phyloP scores from a whole-genome alignment of 2,329 filamentous ascomycete genomes.

The Colletotrichum chrysophilum region DNA sequence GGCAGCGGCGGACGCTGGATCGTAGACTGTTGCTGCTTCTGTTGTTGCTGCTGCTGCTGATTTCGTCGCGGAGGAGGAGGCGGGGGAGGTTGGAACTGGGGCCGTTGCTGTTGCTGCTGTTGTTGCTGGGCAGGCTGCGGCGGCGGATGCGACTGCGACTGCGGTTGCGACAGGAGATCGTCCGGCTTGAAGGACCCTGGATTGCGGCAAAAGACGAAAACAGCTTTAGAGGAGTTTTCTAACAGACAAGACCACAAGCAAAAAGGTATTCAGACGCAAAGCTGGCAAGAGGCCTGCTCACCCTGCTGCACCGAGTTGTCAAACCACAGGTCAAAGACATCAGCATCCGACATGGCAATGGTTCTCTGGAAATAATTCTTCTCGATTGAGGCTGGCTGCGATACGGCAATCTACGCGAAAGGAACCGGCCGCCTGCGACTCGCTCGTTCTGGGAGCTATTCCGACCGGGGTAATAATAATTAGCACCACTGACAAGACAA shows the following conservation, averaged over 20 bases:
- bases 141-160: background rate
- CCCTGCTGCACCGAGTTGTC: constrained; percentile 4
- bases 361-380: background rate
- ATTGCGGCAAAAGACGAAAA: background rate
- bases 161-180: background rate
- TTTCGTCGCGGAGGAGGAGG: background rate
- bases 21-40: background rate
- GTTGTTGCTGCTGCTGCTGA: background rate
- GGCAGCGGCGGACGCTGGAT: background rate
- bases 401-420: background rate
- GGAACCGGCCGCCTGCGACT: background rate
- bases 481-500: background rate
- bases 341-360: background rate
- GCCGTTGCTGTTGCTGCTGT: background rate
- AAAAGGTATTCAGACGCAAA: background rate
- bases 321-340: constrained; percentile 5
- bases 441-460: background rate
- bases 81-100: background rate
- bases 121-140: background rate
- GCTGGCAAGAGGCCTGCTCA: constrained; percentile 11
- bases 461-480: background rate
- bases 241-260: background rate
- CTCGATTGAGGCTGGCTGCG: background rate
- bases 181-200: background rate
- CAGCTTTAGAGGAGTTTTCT: background rate